A percentile compares a stretch with the other conserved stretches of the same genome.
Evolutionary conservation across 345 rosid species (phyloP).

Genomic region (Triadica sebifera): DNA sequence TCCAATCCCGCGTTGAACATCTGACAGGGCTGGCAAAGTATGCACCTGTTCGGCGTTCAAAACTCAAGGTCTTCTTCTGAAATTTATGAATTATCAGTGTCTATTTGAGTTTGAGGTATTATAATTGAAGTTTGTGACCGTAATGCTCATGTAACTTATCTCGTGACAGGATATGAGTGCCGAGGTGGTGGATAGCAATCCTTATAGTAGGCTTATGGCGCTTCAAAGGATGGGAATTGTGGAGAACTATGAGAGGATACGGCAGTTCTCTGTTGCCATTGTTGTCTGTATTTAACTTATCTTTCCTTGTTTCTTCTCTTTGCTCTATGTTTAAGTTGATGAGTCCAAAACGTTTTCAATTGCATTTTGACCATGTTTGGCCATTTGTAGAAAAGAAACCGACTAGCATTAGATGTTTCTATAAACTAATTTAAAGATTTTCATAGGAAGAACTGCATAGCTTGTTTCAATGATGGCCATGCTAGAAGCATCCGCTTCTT

Average conservation of each 20-base stretch:
- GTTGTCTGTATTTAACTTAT: conserved; percentile 69
- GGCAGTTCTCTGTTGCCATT: conserved; percentile 89
- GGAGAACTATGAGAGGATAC: conserved; percentile 77
- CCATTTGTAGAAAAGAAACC: neutral
- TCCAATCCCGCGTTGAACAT: conserved; percentile 53
- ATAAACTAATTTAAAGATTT: neutral
- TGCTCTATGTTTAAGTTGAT: neutral
- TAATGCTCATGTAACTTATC: neutral
- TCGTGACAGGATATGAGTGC: conserved; percentile 84
- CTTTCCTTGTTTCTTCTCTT: neutral
- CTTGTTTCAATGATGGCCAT: neutral
- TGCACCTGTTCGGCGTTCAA: conserved; percentile 57
- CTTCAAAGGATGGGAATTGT: conserved; percentile 99
- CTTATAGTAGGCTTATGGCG: conserved; percentile 98
- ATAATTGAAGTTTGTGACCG: neutral
- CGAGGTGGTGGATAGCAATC: conserved; percentile 94
- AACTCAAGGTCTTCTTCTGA: conserved; percentile 58
- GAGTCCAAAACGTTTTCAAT: neutral
- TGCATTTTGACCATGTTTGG: neutral
- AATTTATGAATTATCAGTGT: neutral
- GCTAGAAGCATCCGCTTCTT: neutral
- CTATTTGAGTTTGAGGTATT: neutral
- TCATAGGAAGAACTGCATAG: neutral
- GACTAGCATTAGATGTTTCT: neutral
- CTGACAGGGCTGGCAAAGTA: conserved; percentile 50